Percentiles rank a stretch among this genome's conserved stretches.
These are phyloP conservation scores for Achaetomium macrosporum DNA, from an alignment of 2,329 filamentous ascomycete genomes.

Conservation along the genomic window DNA sequence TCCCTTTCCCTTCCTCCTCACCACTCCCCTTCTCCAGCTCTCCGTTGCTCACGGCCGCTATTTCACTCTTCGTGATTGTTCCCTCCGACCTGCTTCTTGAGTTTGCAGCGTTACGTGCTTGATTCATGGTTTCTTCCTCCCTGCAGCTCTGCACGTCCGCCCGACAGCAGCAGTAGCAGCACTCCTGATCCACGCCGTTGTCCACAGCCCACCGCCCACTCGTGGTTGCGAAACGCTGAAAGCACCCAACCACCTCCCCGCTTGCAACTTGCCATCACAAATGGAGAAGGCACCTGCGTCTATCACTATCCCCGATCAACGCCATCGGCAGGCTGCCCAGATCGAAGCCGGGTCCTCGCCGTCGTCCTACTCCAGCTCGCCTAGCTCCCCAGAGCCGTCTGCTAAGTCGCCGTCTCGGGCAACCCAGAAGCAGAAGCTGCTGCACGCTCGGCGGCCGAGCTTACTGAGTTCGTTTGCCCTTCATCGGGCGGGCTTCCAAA, in stretches of 20 bases:
- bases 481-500: background rate
- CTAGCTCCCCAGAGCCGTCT: conserved; percentile 40
- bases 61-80: background rate
- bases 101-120: background rate
- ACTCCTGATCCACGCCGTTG: conserved; percentile 2
- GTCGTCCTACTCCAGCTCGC: conserved; percentile 53
- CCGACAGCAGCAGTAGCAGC: conserved; percentile 18
- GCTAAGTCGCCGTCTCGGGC: conserved; percentile 31
- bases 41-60: background rate
- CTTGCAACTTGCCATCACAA: conserved; percentile 8
- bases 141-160: conserved; percentile 20
- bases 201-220: conserved; percentile 4
- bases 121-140: conserved; percentile 21
- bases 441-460: conserved; percentile 54
- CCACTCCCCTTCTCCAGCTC: background rate
- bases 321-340: conserved; percentile 36
- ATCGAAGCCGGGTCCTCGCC: conserved; percentile 44
- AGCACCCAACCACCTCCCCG: background rate
- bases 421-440: conserved; percentile 36
- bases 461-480: conserved; percentile 48
- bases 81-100: background rate
- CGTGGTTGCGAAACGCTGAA: background rate
- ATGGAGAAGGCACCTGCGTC: conserved; percentile 55
- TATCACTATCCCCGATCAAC: conserved; percentile 56
- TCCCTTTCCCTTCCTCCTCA: no score